These are phyloP conservation scores for Novymonas esmeraldas DNA, from an alignment of 208 protist species.

Conservation along the genomic window DNA sequence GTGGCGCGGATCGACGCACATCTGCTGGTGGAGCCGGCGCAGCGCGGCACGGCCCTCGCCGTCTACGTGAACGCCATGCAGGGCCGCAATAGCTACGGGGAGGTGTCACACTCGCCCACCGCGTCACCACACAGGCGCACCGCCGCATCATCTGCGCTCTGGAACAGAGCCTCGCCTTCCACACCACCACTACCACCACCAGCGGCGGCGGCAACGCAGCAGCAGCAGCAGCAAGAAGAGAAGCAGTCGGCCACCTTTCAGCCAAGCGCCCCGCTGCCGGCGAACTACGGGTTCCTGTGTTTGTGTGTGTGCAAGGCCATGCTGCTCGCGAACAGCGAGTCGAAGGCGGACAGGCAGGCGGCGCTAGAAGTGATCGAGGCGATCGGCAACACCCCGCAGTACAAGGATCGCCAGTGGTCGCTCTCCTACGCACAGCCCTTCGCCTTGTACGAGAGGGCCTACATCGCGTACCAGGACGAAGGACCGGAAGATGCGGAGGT, in stretches of 20 bases:
- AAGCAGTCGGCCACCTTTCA: not conserved
- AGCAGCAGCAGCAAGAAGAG: not conserved
- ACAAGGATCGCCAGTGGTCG: conserved; percentile 43
- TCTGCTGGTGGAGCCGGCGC: conserved; percentile 11
- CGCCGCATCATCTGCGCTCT: too few relatives aligned
- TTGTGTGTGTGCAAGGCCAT: conserved; percentile 28
- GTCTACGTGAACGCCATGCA: conserved; percentile 10
- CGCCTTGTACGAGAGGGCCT: conserved; percentile 42
- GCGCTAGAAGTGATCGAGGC: conserved; percentile 27
- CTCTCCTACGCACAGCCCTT: conserved; percentile 49
- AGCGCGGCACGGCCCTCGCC: conserved; percentile 7
- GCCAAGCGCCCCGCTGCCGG: not conserved
- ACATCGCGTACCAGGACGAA: conserved; percentile 32
- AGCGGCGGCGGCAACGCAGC: not conserved
- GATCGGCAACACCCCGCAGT: conserved; percentile 33
- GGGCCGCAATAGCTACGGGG: too few relatives aligned
- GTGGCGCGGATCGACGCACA: conserved; percentile 24
- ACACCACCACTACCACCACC: too few relatives aligned
- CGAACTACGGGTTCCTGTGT: conserved; percentile 32
- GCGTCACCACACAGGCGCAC: too few relatives aligned
- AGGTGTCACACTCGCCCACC: too few relatives aligned
- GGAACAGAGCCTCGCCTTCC: too few relatives aligned
- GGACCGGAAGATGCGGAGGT: conserved; percentile 16
- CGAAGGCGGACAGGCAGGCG: conserved; percentile 6
- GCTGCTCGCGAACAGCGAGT: conserved; percentile 42